A percentile compares a stretch with the other conserved stretches of the same genome.
Evolutionary conservation across 1,284 basidiomycete genomes (phyloP).

Genomic region (Tausonia pullulans): DNA sequence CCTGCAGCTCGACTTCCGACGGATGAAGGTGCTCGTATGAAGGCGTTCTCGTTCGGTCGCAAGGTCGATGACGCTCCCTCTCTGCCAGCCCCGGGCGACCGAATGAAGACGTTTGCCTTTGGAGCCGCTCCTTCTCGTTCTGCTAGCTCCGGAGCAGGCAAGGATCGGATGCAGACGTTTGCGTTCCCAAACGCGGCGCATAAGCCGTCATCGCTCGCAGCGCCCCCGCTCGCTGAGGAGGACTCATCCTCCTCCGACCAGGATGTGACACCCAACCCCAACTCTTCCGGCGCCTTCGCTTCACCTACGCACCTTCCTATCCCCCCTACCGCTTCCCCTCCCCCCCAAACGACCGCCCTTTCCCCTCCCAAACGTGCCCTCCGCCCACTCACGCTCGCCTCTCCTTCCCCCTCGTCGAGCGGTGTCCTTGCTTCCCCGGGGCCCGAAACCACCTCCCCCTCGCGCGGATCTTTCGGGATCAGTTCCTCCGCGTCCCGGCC

Average conservation of each 20-base stretch:
- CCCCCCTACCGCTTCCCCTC: neutral
- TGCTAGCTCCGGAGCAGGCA: too few species aligned
- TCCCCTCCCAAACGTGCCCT: conserved; percentile 7
- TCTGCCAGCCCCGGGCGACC: too few species aligned
- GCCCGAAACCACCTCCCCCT: neutral
- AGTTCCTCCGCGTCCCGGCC: neutral
- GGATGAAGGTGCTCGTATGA: neutral
- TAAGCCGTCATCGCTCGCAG: neutral
- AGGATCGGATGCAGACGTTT: neutral
- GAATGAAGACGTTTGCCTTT: too few species aligned
- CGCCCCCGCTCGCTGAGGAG: neutral
- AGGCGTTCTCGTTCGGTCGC: conserved; percentile 7
- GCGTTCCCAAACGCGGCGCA: neutral
- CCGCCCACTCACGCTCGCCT: conserved; percentile 12
- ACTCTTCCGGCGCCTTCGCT: neutral
- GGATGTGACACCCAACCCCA: neutral
- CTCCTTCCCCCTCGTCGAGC: neutral
- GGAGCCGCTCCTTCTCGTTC: too few species aligned
- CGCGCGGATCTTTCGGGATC: neutral
- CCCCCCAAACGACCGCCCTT: neutral
- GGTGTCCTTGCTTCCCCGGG: neutral
- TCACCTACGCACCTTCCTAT: neutral
- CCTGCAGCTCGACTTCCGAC: neutral
- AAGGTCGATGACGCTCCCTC: too few species aligned
- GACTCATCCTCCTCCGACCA: neutral